Conservation (phyloP, 1,284 basidiomycete genomes). For the Ustilago nuda region DNA sequence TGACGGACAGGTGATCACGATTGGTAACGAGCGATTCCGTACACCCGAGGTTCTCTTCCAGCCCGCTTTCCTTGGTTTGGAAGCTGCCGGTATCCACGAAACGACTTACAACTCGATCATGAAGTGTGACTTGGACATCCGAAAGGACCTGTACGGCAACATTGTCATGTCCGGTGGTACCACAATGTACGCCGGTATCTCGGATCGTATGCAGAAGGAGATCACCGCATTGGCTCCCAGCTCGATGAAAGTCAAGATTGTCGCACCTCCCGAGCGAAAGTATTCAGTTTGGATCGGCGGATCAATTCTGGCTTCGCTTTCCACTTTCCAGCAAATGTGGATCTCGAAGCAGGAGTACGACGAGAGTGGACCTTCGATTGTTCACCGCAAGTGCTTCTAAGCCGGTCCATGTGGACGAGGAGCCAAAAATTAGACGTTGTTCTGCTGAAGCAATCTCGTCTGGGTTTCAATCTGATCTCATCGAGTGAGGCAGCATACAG, state of each 20-base stretch:
- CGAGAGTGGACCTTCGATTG: constrained; percentile 67
- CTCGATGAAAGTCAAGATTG: constrained; percentile 81
- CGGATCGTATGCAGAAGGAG: constrained; percentile 98
- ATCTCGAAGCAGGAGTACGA: constrained; percentile 81
- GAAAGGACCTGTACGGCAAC: constrained; percentile 89
- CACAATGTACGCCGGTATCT: constrained; percentile 96
- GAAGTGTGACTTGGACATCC: constrained; percentile 77
- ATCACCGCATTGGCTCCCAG: constrained; percentile 84
- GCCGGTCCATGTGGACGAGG: constrained; percentile 3
- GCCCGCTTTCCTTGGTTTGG: constrained; percentile 90
- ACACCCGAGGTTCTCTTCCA: constrained; percentile 97
- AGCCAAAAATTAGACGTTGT: background rate
- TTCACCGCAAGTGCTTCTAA: constrained; percentile 69
- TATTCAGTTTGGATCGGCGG: constrained; percentile 97
- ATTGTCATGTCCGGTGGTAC: constrained; percentile 95
- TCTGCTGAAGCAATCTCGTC: background rate
- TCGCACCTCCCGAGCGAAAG: constrained; percentile 68
- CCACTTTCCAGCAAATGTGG: constrained; percentile 94
- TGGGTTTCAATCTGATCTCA: background rate
- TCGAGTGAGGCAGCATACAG: background rate
- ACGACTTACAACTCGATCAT: constrained; percentile 90
- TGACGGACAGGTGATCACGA: constrained; percentile 95
- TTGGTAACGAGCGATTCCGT: constrained; percentile 97
- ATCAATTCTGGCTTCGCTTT: constrained; percentile 93
- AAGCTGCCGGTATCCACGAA: constrained; percentile 94